These are phyloP conservation scores for Plenodomus biglobosus DNA, from an alignment of 2,329 filamentous ascomycete genomes.

Conservation along the genomic window DNA sequence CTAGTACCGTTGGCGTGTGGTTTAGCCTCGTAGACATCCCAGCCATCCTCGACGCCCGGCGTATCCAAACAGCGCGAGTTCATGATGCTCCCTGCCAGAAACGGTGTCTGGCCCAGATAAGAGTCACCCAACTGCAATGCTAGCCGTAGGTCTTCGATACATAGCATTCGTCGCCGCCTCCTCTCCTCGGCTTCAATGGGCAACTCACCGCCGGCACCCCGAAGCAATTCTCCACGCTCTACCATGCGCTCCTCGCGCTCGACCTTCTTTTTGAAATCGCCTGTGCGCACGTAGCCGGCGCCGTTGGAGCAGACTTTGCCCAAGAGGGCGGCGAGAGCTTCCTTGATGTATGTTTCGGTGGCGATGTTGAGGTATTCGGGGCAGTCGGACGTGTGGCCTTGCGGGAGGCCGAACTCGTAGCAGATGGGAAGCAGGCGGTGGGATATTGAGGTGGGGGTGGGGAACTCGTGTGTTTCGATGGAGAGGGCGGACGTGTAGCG, in stretches of 20 bases:
- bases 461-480: conserved; percentile 64
- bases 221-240: conserved; percentile 70
- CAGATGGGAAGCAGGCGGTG: conserved; percentile 65
- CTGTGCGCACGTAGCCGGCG: conserved; percentile 67
- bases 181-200: conserved; percentile 80
- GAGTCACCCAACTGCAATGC: conserved; percentile 74
- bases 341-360: conserved; percentile 65
- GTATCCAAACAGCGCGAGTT: conserved; percentile 66
- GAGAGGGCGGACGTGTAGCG: conserved; percentile 64
- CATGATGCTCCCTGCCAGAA: conserved; percentile 70
- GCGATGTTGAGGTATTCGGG: conserved; percentile 63
- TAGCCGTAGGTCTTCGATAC: conserved; percentile 76
- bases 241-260: conserved; percentile 73
- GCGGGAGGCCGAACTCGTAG: conserved; percentile 63
- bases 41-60: conserved; percentile 26
- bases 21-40: conserved; percentile 14
- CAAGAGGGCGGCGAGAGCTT: conserved; percentile 58
- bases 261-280: conserved; percentile 74
- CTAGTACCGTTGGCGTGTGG: conserved; percentile 12
- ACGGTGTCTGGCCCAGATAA: conserved; percentile 75
- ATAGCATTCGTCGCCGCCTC: conserved; percentile 69
- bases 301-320: conserved; percentile 59
- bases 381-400: conserved; percentile 55
- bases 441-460: conserved; percentile 58
- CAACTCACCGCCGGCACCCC: conserved; percentile 75